phyloP scores from a whole-genome alignment of 2,329 filamentous ascomycete species.

The Tothia fuscella region DNA sequence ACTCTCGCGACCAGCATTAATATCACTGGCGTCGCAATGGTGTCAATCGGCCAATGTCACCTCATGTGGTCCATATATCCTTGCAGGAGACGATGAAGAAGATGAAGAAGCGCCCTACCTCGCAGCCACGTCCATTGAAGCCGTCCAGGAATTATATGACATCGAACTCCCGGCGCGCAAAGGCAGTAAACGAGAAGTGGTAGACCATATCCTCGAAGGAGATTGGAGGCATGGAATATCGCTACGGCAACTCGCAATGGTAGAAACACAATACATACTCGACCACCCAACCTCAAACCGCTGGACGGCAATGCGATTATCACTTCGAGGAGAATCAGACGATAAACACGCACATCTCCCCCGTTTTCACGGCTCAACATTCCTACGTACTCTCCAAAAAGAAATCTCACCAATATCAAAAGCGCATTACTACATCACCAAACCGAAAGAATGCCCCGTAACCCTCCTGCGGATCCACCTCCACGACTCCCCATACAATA shows the following conservation, averaged over 20 bases:
- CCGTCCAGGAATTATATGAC: constrained; percentile 44
- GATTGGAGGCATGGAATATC: constrained; percentile 45
- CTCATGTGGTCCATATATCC: constrained; percentile 48
- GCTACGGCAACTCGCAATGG: constrained; percentile 42
- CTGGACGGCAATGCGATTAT: constrained; percentile 43
- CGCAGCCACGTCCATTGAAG: constrained; percentile 50
- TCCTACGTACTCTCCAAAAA: constrained; percentile 61
- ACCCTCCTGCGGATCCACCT: constrained; percentile 69
- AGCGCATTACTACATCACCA: constrained; percentile 69
- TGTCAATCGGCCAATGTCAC: constrained; percentile 54
- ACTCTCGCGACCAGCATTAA: constrained; percentile 58
- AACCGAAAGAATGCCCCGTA: constrained; percentile 56
- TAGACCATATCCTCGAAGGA: constrained; percentile 44
- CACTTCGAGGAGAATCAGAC: constrained; percentile 6
- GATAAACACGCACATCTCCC: constrained; percentile 39
- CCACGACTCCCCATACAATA: constrained; percentile 68
- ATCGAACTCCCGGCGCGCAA: constrained; percentile 28
- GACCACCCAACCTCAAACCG: constrained; percentile 39
- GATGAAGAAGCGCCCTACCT: constrained; percentile 57
- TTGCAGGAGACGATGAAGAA: constrained; percentile 34
- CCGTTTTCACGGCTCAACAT: constrained; percentile 68
- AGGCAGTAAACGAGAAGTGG: constrained; percentile 40
- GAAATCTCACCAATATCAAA: constrained; percentile 70
- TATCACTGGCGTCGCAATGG: constrained; percentile 67
- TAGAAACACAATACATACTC: constrained; percentile 41